phyloP scores from a whole-genome alignment of 768 basidiomycete genomes.

The Pisolithus microcarpus region DNA sequence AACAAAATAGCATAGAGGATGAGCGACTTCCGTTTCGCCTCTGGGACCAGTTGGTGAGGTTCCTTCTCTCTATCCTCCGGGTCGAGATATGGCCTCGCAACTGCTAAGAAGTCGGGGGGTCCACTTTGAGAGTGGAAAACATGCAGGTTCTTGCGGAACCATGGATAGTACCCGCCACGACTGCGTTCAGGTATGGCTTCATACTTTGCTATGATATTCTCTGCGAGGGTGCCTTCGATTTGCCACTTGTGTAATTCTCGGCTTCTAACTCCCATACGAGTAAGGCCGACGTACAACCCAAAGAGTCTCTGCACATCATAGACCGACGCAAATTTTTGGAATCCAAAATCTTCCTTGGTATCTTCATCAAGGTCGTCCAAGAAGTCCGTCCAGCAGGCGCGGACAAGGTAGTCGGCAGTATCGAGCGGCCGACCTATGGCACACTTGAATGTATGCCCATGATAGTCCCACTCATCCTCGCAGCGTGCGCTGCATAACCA shows the following conservation, averaged over 20 bases:
- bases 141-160: constrained; percentile 29
- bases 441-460: neutral
- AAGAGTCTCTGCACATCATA: constrained; percentile 15
- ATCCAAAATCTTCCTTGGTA: constrained; percentile 30
- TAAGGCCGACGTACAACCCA: constrained; percentile 26
- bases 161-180: constrained; percentile 26
- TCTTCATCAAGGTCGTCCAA: constrained; percentile 22
- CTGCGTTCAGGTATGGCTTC: constrained; percentile 14
- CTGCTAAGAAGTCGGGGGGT: neutral
- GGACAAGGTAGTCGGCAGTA: neutral
- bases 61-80: neutral
- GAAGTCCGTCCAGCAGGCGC: neutral
- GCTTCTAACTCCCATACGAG: constrained; percentile 15
- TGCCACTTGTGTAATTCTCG: constrained; percentile 26
- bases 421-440: constrained; percentile 1
- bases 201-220: constrained; percentile 25
- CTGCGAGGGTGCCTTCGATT: constrained; percentile 22
- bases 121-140: constrained; percentile 16
- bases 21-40: neutral
- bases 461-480: neutral
- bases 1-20: neutral
- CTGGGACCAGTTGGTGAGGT: neutral
- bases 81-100: neutral
- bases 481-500: neutral
- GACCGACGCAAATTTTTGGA: constrained; percentile 14